Base-by-base conservation (phyloP, 768 basidiomycete species). In the Floccularia luteovirens region DNA sequence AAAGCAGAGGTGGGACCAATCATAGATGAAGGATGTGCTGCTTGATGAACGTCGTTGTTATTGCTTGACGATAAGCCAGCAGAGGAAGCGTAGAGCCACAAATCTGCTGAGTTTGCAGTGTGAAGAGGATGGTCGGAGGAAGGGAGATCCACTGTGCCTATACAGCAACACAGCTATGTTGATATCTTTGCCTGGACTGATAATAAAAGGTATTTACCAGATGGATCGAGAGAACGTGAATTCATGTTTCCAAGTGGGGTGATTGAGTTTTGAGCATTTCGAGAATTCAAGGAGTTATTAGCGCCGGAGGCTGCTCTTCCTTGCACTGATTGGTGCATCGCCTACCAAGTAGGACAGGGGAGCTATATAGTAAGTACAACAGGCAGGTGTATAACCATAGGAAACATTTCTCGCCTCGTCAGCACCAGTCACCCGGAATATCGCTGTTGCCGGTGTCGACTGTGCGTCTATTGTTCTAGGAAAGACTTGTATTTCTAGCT, bases 1-100 rank as follows among this genome's bases (percentile, higher is more conserved):
- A 75, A 75, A 5, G 74, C 66, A 6, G 74, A 63, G 0, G 65
- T 62, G 12, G 76, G 66, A 25, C 72, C 70, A 45, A 79, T 78
- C 77, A 79, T 78, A 28, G 60, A 46, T 33, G 63, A 51, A 39
- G 55, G 31, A n/a, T n/a, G n/a, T n/a, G 44, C 24, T 7, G 55
- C 51, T 36, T 51, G 31, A 38, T 54, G 47, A 16, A 46, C 38
- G 5, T 47, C 40, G 31, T 47, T 48, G 16, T 36, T 36, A 38
- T 38, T 33, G 32, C 16, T 19, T 20, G 42, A 10, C 23, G 43
- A 22, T 27, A 36, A 24, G 24, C 39, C 14, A 16, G 17, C 42
- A 24, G 38, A 27, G 16, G 42, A 31, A 35, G 47, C 31, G 42
- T 54, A 52, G 34, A 46, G 54, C 57, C 57, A 59, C 12, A 39